phyloP scores from a whole-genome alignment of 495 filamentous ascomycete species.

The Talaromyces ruber region DNA sequence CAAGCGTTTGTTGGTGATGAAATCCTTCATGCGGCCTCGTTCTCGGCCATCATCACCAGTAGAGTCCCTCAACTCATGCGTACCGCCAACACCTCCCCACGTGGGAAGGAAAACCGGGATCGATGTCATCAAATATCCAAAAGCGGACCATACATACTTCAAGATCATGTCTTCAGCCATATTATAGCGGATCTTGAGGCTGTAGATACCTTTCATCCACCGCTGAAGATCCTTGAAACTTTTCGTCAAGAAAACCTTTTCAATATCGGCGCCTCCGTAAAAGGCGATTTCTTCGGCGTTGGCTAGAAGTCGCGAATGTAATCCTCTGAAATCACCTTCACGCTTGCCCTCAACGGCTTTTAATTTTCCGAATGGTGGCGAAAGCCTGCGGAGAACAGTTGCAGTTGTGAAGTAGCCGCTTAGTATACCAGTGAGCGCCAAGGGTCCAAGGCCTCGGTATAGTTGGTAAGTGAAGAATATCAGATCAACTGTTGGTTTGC shows the following conservation, averaged over 20 bases:
- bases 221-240: constrained; percentile 85
- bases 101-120: constrained; percentile 91
- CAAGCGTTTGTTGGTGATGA: constrained; percentile 97
- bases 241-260: constrained; percentile 77
- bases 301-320: constrained; percentile 86
- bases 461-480: constrained; percentile 97
- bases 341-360: constrained; percentile 90
- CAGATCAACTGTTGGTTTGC: constrained; percentile 92
- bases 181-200: constrained; percentile 93
- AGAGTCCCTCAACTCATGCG: constrained; percentile 48
- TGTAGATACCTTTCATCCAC: constrained; percentile 97
- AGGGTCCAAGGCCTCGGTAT: constrained; percentile 80
- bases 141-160: constrained; percentile 98
- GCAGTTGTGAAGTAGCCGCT: constrained; percentile 91
- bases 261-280: constrained; percentile 90
- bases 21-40: constrained; percentile 88
- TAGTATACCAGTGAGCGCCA: constrained; percentile 77
- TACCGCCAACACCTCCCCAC: constrained; percentile 78
- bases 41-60: constrained; percentile 50
- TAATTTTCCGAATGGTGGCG: constrained; percentile 91
- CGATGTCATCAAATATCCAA: constrained; percentile 88
- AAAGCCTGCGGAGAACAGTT: constrained; percentile 74
- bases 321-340: constrained; percentile 85
- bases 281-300: constrained; percentile 99
- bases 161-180: constrained; percentile 98